Percentiles rank a stretch among this genome's conserved stretches.
phyloP scores from a whole-genome alignment of 345 rosid genomes.

The Carallia pectinifolia region DNA sequence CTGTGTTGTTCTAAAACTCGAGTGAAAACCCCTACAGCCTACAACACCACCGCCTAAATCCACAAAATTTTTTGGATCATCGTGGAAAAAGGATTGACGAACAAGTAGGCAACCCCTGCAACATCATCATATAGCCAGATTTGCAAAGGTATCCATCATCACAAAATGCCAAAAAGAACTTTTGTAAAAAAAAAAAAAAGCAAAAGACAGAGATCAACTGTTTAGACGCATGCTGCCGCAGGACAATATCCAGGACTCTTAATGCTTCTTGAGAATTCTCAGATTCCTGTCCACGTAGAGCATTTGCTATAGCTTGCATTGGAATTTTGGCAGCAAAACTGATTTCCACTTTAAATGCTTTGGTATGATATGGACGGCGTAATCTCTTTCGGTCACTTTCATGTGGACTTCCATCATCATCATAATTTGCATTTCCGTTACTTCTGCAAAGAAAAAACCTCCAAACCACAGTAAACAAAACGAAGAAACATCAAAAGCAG shows the following conservation, averaged over 20 bases:
- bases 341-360: slow-evolving; percentile 20
- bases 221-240: slow-evolving; percentile 25
- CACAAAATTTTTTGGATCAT: slow-evolving; percentile 20
- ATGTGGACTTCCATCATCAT: slow-evolving; percentile 10
- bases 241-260: slow-evolving; percentile 26
- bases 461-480: not conserved
- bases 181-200: no score
- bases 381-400: slow-evolving; percentile 16
- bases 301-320: slow-evolving; percentile 22
- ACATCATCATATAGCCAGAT: not conserved
- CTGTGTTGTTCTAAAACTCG: slow-evolving; percentile 31
- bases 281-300: slow-evolving; percentile 18
- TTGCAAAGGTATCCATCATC: no score
- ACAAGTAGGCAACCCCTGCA: slow-evolving; percentile 36
- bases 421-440: not conserved
- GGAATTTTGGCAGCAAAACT: slow-evolving; percentile 33
- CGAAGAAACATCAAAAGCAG: not conserved
- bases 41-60: slow-evolving; percentile 24
- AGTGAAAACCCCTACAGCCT: slow-evolving; percentile 31
- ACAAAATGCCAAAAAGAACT: no score
- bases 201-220: slow-evolving; percentile 9
- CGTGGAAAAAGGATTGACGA: slow-evolving; percentile 31
- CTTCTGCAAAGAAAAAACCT: not conserved
- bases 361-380: slow-evolving; percentile 8
- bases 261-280: slow-evolving; percentile 27